A percentile compares a stretch with the other conserved stretches of the same genome.
phyloP scores from a whole-genome alignment of 345 rosid genomes.

The Salix arbutifolia region DNA sequence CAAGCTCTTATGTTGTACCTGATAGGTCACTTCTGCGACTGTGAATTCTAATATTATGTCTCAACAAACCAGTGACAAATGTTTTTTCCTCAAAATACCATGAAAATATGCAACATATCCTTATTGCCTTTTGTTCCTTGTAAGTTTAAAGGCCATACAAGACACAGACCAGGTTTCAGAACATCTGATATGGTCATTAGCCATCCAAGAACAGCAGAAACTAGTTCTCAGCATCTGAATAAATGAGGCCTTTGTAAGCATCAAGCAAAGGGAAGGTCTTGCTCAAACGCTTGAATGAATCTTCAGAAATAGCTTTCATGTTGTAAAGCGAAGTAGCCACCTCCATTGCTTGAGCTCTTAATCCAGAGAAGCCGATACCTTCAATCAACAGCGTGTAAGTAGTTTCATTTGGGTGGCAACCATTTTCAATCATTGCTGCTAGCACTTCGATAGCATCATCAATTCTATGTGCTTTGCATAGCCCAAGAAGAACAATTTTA shows the following conservation, averaged over 20 bases:
- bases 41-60: background rate
- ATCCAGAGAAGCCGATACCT: slow-evolving; percentile 75
- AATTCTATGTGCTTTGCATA: slow-evolving; percentile 61
- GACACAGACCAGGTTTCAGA: background rate
- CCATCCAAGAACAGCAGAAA: background rate
- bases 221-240: slow-evolving; percentile 28
- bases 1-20: background rate
- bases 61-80: background rate
- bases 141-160: background rate
- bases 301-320: slow-evolving; percentile 52
- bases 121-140: background rate
- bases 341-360: slow-evolving; percentile 67
- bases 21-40: background rate
- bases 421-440: slow-evolving; percentile 53
- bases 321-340: slow-evolving; percentile 49
- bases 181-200: background rate
- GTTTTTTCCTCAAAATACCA: background rate
- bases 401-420: slow-evolving; percentile 76
- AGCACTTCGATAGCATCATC: slow-evolving; percentile 64
- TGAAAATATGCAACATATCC: background rate
- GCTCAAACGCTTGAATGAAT: slow-evolving; percentile 50
- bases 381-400: slow-evolving; percentile 60
- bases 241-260: slow-evolving; percentile 43
- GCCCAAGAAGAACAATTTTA: slow-evolving; percentile 68
- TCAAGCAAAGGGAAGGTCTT: slow-evolving; percentile 64